A percentile compares a stretch with the other conserved stretches of the same genome.
Conservation (phyloP, 352 stramenopile species). For the Phytophthora hybrid region DNA sequence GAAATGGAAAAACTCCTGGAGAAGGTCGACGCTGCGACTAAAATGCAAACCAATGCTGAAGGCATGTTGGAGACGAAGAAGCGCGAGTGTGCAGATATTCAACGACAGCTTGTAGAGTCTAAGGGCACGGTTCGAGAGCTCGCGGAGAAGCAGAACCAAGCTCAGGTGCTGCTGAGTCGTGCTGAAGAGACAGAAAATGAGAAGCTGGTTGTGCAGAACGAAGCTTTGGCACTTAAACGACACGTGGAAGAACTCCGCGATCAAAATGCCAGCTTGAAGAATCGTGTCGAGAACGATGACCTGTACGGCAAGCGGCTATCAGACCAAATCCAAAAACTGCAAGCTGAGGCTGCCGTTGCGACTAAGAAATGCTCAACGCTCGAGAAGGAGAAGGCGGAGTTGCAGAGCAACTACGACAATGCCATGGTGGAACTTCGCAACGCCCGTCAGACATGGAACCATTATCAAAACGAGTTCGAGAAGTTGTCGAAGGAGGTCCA, state of each 20-base stretch:
- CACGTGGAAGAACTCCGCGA: conserved; percentile 76
- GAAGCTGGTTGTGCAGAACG: conserved; percentile 71
- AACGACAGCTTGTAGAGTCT: conserved; percentile 52
- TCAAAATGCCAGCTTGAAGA: conserved; percentile 65
- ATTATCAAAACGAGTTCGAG: conserved; percentile 84
- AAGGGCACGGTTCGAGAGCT: conserved; percentile 62
- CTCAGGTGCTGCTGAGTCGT: conserved; percentile 49
- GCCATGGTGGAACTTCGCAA: conserved; percentile 63
- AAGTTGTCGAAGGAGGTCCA: conserved; percentile 72
- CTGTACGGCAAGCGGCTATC: conserved; percentile 54
- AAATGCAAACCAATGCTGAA: conserved; percentile 54
- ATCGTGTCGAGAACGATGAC: conserved; percentile 58
- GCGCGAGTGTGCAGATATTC: conserved; percentile 46
- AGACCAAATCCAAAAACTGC: conserved; percentile 60
- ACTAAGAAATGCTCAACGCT: conserved; percentile 46
- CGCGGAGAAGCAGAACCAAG: conserved; percentile 47
- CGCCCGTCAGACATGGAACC: conserved; percentile 60
- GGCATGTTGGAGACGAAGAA: conserved; percentile 68
- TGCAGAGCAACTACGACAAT: conserved; percentile 66
- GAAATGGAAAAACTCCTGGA: conserved; percentile 62
- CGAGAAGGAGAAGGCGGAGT: conserved; percentile 65
- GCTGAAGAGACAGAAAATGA: conserved; percentile 73
- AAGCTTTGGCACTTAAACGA: conserved; percentile 59
- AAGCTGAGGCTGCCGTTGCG: conserved; percentile 45
- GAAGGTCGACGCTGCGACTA: conserved; percentile 45